phyloP scores from a whole-genome alignment of 306 rosid species.

The Begonia fuchsioides region DNA sequence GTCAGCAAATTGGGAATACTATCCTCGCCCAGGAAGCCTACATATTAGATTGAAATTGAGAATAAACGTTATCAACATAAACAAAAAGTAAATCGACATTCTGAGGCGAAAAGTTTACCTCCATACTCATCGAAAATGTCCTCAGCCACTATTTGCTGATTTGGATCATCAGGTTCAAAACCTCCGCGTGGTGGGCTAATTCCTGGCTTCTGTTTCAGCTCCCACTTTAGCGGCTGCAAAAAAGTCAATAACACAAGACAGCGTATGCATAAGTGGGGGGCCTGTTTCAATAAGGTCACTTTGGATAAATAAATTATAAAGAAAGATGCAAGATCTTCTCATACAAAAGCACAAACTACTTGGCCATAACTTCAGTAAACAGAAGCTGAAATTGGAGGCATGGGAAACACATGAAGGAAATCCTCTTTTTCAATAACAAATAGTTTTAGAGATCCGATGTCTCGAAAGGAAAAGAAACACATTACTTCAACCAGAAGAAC shows the following conservation, averaged over 20 bases:
- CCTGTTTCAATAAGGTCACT: too few relatives aligned
- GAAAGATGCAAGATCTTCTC: too few relatives aligned
- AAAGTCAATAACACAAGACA: neutral
- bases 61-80: constrained; percentile 2
- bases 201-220: constrained; percentile 98
- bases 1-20: constrained; percentile 55
- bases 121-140: constrained; percentile 97
- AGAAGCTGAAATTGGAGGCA: too few relatives aligned
- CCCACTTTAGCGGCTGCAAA: constrained; percentile 91
- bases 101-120: constrained; percentile 30
- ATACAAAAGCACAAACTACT: too few relatives aligned
- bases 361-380: too few relatives aligned
- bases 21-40: constrained; percentile 69
- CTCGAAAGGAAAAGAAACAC: too few relatives aligned
- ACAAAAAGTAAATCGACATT: constrained; percentile 2
- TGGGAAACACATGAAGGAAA: too few relatives aligned
- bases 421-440: too few relatives aligned
- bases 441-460: too few relatives aligned
- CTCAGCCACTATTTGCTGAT: constrained; percentile 94
- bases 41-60: constrained; percentile 10
- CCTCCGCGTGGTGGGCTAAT: constrained; percentile 99
- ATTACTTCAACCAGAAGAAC: too few relatives aligned
- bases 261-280: neutral
- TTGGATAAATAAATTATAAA: too few relatives aligned
- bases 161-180: constrained; percentile 77